Conservation (phyloP, 306 rosid species). For the Nissolia schottii region DNA sequence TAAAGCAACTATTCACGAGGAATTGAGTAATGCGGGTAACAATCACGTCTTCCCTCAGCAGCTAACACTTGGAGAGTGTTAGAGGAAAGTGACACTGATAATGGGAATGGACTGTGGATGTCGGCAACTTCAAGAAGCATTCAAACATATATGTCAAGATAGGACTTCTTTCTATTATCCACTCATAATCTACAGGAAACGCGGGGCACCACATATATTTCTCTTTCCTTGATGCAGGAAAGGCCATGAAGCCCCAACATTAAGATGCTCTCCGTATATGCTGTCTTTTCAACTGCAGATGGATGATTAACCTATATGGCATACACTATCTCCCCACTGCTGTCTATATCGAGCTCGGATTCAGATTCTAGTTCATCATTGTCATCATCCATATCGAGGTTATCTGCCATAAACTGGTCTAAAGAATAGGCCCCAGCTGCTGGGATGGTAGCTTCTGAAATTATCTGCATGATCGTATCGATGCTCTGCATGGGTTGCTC, state of each 20-base stretch:
- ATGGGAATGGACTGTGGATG: not conserved
- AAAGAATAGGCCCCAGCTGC: constrained; percentile 59
- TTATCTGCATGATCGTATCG: constrained; percentile 80
- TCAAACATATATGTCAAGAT: constrained; percentile 26
- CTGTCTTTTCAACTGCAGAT: not conserved
- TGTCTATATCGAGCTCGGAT: constrained; percentile 77
- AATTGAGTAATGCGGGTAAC: constrained; percentile 14
- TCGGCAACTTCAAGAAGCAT: constrained; percentile 21
- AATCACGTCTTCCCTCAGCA: not conserved
- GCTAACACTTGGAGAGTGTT: constrained; percentile 1
- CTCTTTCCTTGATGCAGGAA: constrained; percentile 2
- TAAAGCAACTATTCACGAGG: constrained; percentile 25
- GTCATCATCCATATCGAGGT: constrained; percentile 67
- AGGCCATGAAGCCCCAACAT: not conserved
- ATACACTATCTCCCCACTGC: constrained; percentile 89
- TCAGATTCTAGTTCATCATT: constrained; percentile 66
- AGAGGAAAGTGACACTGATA: not conserved
- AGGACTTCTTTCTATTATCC: constrained; percentile 19
- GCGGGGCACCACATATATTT: not conserved
- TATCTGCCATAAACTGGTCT: constrained; percentile 44
- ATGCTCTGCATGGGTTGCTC: constrained; percentile 87
- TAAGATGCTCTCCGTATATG: constrained; percentile 6
- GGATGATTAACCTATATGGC: constrained; percentile 40
- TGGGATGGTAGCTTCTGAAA: constrained; percentile 80
- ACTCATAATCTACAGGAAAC: constrained; percentile 32